phyloP scores from a whole-genome alignment of 495 filamentous ascomycete species.

The Daldinia grandis region DNA sequence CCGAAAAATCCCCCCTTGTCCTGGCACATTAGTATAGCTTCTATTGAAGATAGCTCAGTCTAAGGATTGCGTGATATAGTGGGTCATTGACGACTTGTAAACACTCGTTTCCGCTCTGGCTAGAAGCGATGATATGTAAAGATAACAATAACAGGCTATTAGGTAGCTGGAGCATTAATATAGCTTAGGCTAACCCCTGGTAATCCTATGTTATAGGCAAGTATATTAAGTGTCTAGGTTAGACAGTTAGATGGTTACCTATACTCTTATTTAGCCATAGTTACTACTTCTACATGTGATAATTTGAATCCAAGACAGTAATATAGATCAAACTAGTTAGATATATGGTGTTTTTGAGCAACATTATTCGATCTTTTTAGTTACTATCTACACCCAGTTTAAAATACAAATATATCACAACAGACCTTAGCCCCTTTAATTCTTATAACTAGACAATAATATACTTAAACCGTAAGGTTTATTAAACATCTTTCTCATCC shows the following conservation, averaged over 20 bases:
- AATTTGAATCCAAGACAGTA: not conserved
- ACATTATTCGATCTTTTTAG: not conserved
- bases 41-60: not conserved
- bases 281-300: not conserved
- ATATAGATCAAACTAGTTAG: not conserved
- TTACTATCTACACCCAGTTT: not conserved
- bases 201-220: no score
- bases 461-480: slow-evolving; percentile 2
- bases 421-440: not conserved
- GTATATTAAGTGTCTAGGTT: no score
- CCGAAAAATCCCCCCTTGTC: not conserved
- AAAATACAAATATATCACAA: not conserved
- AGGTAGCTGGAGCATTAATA: no score
- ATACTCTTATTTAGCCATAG: no score
- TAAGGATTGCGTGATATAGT: not conserved
- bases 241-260: no score
- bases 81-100: not conserved
- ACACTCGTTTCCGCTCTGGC: not conserved
- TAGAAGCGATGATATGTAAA: not conserved
- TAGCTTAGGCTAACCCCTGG: no score
- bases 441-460: not conserved
- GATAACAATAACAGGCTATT: no score
- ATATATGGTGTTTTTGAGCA: not conserved
- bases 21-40: not conserved
- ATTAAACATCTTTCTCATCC: slow-evolving; percentile 5